Evolutionary conservation across 2,329 filamentous ascomycete species (phyloP).

Genomic region (Hymenoscyphus repandus): DNA sequence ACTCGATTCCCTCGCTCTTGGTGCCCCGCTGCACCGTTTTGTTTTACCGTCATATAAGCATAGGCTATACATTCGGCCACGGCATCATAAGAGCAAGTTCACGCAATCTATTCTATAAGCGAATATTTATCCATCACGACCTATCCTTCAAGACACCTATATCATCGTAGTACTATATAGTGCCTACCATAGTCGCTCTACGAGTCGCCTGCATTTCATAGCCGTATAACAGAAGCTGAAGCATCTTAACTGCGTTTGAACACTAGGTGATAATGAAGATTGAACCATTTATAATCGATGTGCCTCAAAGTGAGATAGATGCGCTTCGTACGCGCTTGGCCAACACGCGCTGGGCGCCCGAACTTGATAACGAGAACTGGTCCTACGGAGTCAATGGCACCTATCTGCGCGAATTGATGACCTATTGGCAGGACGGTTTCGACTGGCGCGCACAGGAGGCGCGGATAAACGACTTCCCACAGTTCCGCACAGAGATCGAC

Average conservation of each 20-base stretch:
- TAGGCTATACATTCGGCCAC: too few species aligned
- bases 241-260: background rate
- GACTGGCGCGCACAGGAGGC: conserved; percentile 20
- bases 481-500: conserved; percentile 34
- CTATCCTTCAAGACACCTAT: too few species aligned
- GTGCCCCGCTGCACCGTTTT: too few species aligned
- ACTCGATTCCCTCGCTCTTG: too few species aligned
- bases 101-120: too few species aligned
- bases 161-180: too few species aligned
- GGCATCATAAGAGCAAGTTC: too few species aligned
- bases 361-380: conserved; percentile 9
- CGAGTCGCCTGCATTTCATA: too few species aligned
- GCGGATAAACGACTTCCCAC: conserved; percentile 6
- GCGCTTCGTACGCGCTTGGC: conserved; percentile 9
- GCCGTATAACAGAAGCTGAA: too few species aligned
- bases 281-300: conserved; percentile 11
- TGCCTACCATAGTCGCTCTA: too few species aligned
- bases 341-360: conserved; percentile 8
- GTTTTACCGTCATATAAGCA: too few species aligned
- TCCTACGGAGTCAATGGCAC: conserved; percentile 11
- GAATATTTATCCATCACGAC: too few species aligned
- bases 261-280: conserved; percentile 9
- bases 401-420: conserved; percentile 11
- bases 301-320: conserved; percentile 11
- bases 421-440: conserved; percentile 20